Conservation (phyloP, 805 yeast genomes). For the Clavispora phyllophila region DNA sequence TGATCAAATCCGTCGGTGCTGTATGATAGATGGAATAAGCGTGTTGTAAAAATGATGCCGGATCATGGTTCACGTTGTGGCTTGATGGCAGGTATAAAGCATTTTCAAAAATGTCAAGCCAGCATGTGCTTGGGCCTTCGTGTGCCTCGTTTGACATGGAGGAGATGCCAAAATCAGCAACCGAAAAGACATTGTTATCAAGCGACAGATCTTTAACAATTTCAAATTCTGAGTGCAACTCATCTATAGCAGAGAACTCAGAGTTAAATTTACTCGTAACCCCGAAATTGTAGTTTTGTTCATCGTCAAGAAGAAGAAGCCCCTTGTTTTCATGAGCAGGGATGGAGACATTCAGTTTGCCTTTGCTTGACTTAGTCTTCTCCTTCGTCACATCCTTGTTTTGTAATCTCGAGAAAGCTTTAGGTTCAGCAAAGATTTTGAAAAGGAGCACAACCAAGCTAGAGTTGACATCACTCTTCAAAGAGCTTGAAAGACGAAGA, state of each 20-base stretch:
- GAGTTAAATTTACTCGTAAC: slow-evolving; percentile 44
- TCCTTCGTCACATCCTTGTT: slow-evolving; percentile 10
- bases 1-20: slow-evolving; percentile 15
- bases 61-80: slow-evolving; percentile 31
- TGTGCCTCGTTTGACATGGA: not conserved
- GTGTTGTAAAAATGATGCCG: slow-evolving; percentile 21
- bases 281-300: slow-evolving; percentile 47
- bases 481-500: slow-evolving; percentile 24
- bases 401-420: slow-evolving; percentile 20
- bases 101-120: slow-evolving; percentile 32
- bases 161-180: not conserved
- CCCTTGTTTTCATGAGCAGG: slow-evolving; percentile 22
- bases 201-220: not conserved
- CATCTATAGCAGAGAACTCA: slow-evolving; percentile 24
- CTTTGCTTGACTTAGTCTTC: slow-evolving; percentile 18
- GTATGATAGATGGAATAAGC: slow-evolving; percentile 17
- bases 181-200: not conserved
- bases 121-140: slow-evolving; percentile 4
- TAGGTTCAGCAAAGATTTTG: slow-evolving; percentile 34
- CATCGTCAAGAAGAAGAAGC: slow-evolving; percentile 39
- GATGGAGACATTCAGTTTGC: slow-evolving; percentile 4
- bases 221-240: slow-evolving; percentile 14
- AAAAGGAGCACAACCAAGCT: slow-evolving; percentile 36
- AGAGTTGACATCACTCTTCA: slow-evolving; percentile 38
- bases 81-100: slow-evolving; percentile 17